These are phyloP conservation scores for Citrus sp. DNA, from an alignment of 345 rosid species.

Conservation along the genomic window DNA sequence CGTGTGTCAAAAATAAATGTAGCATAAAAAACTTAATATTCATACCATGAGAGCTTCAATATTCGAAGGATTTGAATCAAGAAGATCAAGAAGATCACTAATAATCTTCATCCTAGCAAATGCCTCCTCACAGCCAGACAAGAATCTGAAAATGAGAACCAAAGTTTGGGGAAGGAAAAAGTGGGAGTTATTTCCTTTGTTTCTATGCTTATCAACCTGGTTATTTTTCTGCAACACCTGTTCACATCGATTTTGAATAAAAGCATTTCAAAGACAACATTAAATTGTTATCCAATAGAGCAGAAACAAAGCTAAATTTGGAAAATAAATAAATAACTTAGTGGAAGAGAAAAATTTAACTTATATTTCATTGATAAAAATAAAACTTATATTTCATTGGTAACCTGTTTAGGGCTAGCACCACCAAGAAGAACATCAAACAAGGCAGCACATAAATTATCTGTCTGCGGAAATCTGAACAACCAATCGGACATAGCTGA, in stretches of 20 bases:
- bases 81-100: constrained; percentile 74
- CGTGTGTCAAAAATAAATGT: neutral
- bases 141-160: constrained; percentile 66
- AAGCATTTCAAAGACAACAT: constrained; percentile 4
- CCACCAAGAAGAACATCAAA: constrained; percentile 98
- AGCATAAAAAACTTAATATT: neutral
- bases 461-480: constrained; percentile 80
- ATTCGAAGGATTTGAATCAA: constrained; percentile 83
- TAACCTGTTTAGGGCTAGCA: constrained; percentile 98
- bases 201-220: constrained; percentile 59
- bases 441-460: constrained; percentile 81
- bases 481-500: constrained; percentile 68
- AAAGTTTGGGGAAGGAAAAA: constrained; percentile 85
- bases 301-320: neutral
- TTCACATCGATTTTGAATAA: constrained; percentile 8
- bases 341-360: neutral
- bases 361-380: constrained; percentile 3
- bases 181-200: constrained; percentile 58
- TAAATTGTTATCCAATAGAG: neutral
- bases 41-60: constrained; percentile 91
- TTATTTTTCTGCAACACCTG: constrained; percentile 83
- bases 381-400: neutral
- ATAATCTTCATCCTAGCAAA: constrained; percentile 67
- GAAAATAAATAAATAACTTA: neutral
- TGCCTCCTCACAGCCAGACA: constrained; percentile 60